Base-by-base conservation (phyloP, 202 grass and related monocot genomes). In the Elaeis oleifera region DNA sequence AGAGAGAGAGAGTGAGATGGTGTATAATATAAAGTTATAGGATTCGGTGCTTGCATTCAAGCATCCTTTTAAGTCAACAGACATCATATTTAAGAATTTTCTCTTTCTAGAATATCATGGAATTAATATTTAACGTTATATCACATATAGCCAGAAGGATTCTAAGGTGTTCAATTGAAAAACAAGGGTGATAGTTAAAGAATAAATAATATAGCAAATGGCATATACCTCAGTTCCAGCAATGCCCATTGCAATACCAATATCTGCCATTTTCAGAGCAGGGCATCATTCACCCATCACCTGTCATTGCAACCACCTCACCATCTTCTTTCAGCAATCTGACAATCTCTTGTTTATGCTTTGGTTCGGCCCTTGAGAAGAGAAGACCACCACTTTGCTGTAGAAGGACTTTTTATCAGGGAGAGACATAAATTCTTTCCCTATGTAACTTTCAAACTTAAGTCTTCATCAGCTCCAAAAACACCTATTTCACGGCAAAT, bases 281-380 rank as follows among this genome's bases (percentile, higher is more conserved):
- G 94, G 21, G 94, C 94, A 73, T 99, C 94, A 62, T 99, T 99
- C 70, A 99, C 88, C 61, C 94, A 75, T 99, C 94, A 70, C 94
- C 94, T 68, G 94, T 99, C 94, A 99, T 99, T 28, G 94, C 88
- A 51, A 99, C 94, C 22, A 99, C 88, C 66, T 99, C 94, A 60
- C 88, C 94, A 49, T 89, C 88, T 82, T 99, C 88, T 79, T 92
- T 99, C 59, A 99, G 50, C 70, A 99, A 67, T 18, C 88, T 89
- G 54, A 99, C 94, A 24, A 99, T 92, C 71, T 99, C 88, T 80
- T 99, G 94, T 64, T 99, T 99, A 77, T 99, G 94, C 77, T 78
- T 99, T 5, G 94, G 94, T 56, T 99, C 94, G 18, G 94, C 82
- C 61, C 94, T 80, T 68, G 94, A 99, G 65, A 99, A 89, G 63